A percentile compares a stretch with the other conserved stretches of the same genome.
phyloP scores from a whole-genome alignment of 148 eudicot genomes.

The Arctostaphylos glauca region DNA sequence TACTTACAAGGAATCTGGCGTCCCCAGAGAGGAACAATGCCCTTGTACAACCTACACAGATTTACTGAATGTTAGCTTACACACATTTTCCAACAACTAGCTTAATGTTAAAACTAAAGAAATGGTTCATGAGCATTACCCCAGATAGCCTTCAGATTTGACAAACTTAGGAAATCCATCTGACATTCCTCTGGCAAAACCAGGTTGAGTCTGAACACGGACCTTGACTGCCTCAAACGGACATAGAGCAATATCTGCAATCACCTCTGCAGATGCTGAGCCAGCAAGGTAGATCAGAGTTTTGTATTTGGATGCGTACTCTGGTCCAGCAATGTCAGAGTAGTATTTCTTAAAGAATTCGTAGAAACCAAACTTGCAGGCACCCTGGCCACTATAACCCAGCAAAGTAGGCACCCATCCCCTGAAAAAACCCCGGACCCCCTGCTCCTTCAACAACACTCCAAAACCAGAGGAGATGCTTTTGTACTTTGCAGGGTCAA shows the following conservation, averaged over 20 bases:
- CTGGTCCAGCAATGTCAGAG: conserved; percentile 67
- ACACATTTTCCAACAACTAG: neutral
- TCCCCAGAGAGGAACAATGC: conserved; percentile 31
- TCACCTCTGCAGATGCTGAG: conserved; percentile 70
- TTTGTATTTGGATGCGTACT: conserved; percentile 57
- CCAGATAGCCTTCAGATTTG: conserved; percentile 54
- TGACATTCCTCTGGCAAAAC: conserved; percentile 61
- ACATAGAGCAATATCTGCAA: conserved; percentile 75
- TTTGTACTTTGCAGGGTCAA: conserved; percentile 68
- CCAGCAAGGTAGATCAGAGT: conserved; percentile 64
- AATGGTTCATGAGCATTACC: conserved; percentile 32
- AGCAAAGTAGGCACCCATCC: conserved; percentile 75
- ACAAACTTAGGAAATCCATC: conserved; percentile 67
- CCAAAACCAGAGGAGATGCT: conserved; percentile 58
- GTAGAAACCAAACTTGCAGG: conserved; percentile 65
- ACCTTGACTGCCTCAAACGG: conserved; percentile 80
- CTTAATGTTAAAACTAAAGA: neutral
- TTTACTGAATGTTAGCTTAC: neutral
- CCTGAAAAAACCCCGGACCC: conserved; percentile 55
- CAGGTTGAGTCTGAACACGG: conserved; percentile 74
- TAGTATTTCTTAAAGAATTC: conserved; percentile 76
- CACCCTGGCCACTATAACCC: conserved; percentile 83
- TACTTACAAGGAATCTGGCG: conserved; percentile 49
- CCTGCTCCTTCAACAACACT: conserved; percentile 60
- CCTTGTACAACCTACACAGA: conserved; percentile 34